Conservation (phyloP, 1,284 basidiomycete genomes). For the Ganoderma lucidum region DNA sequence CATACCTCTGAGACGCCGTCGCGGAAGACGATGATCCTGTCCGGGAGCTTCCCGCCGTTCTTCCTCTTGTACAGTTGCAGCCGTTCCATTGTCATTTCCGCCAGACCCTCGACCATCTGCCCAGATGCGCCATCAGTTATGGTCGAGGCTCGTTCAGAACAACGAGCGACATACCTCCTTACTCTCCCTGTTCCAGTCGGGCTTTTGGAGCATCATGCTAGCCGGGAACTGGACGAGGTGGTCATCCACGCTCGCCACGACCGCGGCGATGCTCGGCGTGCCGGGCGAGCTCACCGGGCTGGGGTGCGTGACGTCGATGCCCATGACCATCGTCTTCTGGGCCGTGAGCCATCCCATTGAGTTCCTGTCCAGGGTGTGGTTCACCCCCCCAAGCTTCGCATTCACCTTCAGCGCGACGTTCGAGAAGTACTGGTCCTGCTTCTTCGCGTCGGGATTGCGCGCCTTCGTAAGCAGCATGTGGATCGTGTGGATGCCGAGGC, state of each 20-base stretch:
- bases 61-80: conserved; percentile 66
- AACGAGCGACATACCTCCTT: conserved; percentile 62
- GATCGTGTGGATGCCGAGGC: conserved; percentile 72
- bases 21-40: conserved; percentile 74
- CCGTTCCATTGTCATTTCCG: conserved; percentile 73
- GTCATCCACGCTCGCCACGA: conserved; percentile 75
- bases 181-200: conserved; percentile 48
- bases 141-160: background rate
- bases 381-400: conserved; percentile 80
- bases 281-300: conserved; percentile 61
- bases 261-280: conserved; percentile 79
- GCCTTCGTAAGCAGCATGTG: conserved; percentile 72
- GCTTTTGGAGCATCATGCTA: conserved; percentile 66
- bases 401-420: conserved; percentile 75
- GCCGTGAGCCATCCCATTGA: conserved; percentile 67
- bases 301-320: conserved; percentile 83
- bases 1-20: conserved; percentile 79
- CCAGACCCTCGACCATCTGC: conserved; percentile 73
- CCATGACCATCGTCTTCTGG: conserved; percentile 81
- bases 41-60: conserved; percentile 52
- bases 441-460: conserved; percentile 50
- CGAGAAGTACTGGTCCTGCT: conserved; percentile 80
- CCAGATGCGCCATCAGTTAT: background rate
- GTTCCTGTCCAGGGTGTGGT: conserved; percentile 66
- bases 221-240: conserved; percentile 77